phyloP scores from a whole-genome alignment of 2,329 filamentous ascomycete genomes.

The Colletotrichum lindemuthianum region DNA sequence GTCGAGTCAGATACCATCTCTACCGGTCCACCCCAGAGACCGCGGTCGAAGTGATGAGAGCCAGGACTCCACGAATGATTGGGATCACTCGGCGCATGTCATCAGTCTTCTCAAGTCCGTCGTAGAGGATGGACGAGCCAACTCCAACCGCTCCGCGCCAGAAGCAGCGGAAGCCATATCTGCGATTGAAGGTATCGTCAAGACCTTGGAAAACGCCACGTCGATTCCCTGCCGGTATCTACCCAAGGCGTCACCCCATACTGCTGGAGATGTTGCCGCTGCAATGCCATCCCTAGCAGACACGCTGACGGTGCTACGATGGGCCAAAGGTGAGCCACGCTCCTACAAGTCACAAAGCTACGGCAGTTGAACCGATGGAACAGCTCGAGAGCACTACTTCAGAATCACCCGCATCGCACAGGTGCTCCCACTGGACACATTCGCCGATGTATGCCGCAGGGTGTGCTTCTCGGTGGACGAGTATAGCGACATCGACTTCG shows the following conservation, averaged over 20 bases:
- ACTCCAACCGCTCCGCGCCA: neutral
- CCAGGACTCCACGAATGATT: constrained; percentile 19
- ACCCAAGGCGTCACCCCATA: too few species aligned
- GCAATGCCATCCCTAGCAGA: neutral
- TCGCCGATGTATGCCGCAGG: constrained; percentile 45
- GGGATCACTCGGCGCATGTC: constrained; percentile 47
- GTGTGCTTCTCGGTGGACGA: constrained; percentile 49
- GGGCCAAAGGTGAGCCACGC: neutral
- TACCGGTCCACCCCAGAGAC: neutral
- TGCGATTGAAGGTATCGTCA: neutral
- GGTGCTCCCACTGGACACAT: constrained; percentile 45
- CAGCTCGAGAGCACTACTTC: constrained; percentile 38
- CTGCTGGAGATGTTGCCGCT: too few species aligned
- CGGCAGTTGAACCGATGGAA: neutral
- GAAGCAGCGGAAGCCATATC: neutral
- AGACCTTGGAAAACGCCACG: neutral
- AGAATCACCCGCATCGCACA: constrained; percentile 45
- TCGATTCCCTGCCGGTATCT: neutral
- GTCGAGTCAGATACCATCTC: neutral
- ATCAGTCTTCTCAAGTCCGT: constrained; percentile 44
- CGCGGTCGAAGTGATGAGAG: too few species aligned
- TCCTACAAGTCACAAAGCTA: neutral
- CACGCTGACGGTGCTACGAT: neutral
- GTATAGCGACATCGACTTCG: constrained; percentile 45
- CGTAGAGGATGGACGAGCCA: neutral